phyloP scores from a whole-genome alignment of 2,329 filamentous ascomycete genomes.

The Simplicillium aogashimaense region DNA sequence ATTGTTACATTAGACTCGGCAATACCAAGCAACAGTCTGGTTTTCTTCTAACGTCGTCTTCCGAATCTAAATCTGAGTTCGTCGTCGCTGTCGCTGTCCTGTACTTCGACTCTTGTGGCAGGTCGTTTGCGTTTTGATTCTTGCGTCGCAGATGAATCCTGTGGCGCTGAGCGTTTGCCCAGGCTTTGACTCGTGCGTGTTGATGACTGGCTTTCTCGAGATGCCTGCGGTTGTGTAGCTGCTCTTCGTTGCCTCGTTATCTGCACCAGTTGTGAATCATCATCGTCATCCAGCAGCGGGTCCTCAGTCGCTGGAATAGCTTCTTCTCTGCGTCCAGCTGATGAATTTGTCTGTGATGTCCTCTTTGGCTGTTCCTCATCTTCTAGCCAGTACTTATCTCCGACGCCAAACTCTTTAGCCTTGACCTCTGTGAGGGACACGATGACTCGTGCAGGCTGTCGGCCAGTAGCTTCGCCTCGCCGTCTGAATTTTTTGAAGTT shows the following conservation, averaged over 20 bases:
- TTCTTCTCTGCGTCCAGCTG: too few relatives aligned
- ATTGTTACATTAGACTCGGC: not conserved
- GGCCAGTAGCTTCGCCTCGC: slow-evolving; percentile 37
- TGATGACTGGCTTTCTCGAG: slow-evolving; percentile 6
- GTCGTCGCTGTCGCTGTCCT: slow-evolving; percentile 43
- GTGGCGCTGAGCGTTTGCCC: slow-evolving; percentile 23
- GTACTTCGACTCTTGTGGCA: slow-evolving; percentile 21
- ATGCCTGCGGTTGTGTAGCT: slow-evolving; percentile 2
- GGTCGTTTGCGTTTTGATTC: slow-evolving; percentile 13
- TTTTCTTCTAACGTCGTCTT: slow-evolving; percentile 28
- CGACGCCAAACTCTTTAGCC: slow-evolving; percentile 62
- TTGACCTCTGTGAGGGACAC: slow-evolving; percentile 63
- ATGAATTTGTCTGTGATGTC: too few relatives aligned
- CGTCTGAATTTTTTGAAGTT: slow-evolving; percentile 88
- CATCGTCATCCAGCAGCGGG: too few relatives aligned
- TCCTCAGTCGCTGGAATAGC: too few relatives aligned
- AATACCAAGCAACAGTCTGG: slow-evolving; percentile 3
- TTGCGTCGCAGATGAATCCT: slow-evolving; percentile 15
- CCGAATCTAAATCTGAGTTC: slow-evolving; percentile 47
- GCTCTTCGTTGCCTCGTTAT: not conserved
- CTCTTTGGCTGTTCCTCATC: slow-evolving; percentile 1
- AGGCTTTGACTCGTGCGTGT: slow-evolving; percentile 13
- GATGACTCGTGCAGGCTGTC: slow-evolving; percentile 43
- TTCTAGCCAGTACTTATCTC: slow-evolving; percentile 63
- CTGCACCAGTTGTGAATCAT: too few relatives aligned